Base-by-base conservation (phyloP, 345 rosid species). In the Fremontodendron californicum region DNA sequence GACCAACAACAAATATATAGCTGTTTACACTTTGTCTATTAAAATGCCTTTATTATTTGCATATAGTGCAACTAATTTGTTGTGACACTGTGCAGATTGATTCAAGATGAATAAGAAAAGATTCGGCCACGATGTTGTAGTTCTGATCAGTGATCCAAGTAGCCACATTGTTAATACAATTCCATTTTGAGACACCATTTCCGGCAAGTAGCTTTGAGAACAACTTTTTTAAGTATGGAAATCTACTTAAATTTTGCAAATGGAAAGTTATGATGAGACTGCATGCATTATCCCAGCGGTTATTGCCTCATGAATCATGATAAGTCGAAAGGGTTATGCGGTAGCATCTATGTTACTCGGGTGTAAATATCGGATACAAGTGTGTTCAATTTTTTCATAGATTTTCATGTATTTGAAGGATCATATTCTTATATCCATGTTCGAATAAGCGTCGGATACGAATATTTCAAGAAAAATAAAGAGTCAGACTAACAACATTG, bases 81-180 rank as follows among this genome's bases (percentile, higher is more conserved):
- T 54, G 60, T 7, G 60, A 54, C 60, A 54, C 25, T 21, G 60
- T 54, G 60, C 60, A 54, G 60, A n/a, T 27, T 6, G 58, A 54
- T 54, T 54, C 60, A n/a, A 54, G 60, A 54, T 54, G 27, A 86
- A 84, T 80, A 82, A 86, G 75, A 80, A 72, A 60, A 29, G 39
- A 65, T 77, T 71, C 77, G 19, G 21, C 76, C 46, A 64, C 29
- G 65, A 9, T 37, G 52, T 73, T 74, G 61, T 68, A 61, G 64
- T 39, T 81, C 48, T 60, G n/a, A 51, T 40, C 60, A 37, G 48
- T 57, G 48, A 33, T 23, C 61, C 65, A 73, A 3, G 74, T 31
- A 70, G 29, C 23, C 51, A 45, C 73, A 39, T 55, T 55, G 13
- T 45, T 39, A 19, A 19, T 71, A 51, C 75, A 71, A 71, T 19